phyloP scores from a whole-genome alignment of 495 filamentous ascomycete species.

The Aspergillus ostianus region DNA sequence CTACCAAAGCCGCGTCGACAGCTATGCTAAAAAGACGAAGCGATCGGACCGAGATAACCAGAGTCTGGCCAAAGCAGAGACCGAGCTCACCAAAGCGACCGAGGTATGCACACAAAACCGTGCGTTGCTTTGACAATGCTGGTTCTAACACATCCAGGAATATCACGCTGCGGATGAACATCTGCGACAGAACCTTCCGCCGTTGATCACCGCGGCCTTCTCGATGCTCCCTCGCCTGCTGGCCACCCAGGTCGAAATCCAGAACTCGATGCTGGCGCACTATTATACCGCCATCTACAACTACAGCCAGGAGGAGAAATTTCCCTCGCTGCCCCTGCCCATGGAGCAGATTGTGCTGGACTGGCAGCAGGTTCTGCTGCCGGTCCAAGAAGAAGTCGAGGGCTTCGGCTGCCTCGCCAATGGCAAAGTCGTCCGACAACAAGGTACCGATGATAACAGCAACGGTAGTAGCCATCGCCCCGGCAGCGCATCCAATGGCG shows the following conservation, averaged over 20 bases:
- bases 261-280: conserved; percentile 78
- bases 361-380: conserved; percentile 66
- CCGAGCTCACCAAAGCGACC: conserved; percentile 65
- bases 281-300: conserved; percentile 82
- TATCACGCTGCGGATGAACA: conserved; percentile 82
- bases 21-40: conserved; percentile 66
- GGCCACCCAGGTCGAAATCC: conserved; percentile 70
- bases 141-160: conserved; percentile 48
- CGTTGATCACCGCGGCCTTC: conserved; percentile 69
- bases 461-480: conserved; percentile 26
- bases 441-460: conserved; percentile 44
- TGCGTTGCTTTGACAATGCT: neutral
- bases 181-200: conserved; percentile 71
- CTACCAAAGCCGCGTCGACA: conserved; percentile 70
- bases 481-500: conserved; percentile 26
- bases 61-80: conserved; percentile 71
- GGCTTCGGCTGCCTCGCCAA: conserved; percentile 64
- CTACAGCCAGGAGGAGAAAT: conserved; percentile 69
- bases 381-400: conserved; percentile 70
- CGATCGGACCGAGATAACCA: conserved; percentile 76
- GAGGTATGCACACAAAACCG: conserved; percentile 48
- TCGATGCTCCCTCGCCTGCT: conserved; percentile 78
- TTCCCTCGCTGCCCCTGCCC: conserved; percentile 70
- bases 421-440: conserved; percentile 71
- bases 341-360: conserved; percentile 68